Base-by-base conservation (phyloP, 495 filamentous ascomycete species). In the Hypoxylon trugodes region DNA sequence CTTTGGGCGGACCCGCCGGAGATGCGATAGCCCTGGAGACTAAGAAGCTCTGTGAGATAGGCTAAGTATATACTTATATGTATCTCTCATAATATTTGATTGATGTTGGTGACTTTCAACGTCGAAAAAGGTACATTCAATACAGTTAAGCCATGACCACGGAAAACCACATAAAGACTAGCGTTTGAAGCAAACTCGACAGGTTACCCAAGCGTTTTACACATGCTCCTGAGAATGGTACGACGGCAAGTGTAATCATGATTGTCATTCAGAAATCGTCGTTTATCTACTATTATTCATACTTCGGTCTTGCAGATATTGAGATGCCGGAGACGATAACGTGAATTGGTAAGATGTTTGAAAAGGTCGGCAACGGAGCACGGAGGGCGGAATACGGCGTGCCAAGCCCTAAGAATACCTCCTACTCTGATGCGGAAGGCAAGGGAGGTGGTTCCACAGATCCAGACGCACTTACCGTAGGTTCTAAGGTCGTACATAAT, bases 181-280 rank as follows among this genome's bases (percentile, higher is more conserved):
- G 33, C 30, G 50, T 60, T 60, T 66, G 37, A 43, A 60, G 46
- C 36, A 61, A 66, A 66, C 62, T 60, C 4, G 35, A 33, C 33
- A 49, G 40, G 49, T 46, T 50, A 55, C 61, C 42, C 28, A 42
- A 45, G 30, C 25, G 15, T 28, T 6, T 56, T 24, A 52, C n/a
- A 54, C 53, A 47, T 52, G 6, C 4, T 30, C 7, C 41, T 4
- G 4, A 13, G 37, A 36, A 15, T 42, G n/a, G 37, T 46, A 16
- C 24, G 10, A 46, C 32, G 7, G 10, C 5, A 38, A 26, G 6
- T n/a, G 25, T 19, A 32, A 41, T 33, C 4, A 33, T 15, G 19
- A 45, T 45, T 12, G 28, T 5, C 15, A 32, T 19, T 30, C n/a
- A n/a, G n/a, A n/a, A n/a, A n/a, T n/a, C n/a, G n/a, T n/a, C n/a